phyloP scores from a whole-genome alignment of 1,284 basidiomycete genomes.

The Leccinum idahoense region DNA sequence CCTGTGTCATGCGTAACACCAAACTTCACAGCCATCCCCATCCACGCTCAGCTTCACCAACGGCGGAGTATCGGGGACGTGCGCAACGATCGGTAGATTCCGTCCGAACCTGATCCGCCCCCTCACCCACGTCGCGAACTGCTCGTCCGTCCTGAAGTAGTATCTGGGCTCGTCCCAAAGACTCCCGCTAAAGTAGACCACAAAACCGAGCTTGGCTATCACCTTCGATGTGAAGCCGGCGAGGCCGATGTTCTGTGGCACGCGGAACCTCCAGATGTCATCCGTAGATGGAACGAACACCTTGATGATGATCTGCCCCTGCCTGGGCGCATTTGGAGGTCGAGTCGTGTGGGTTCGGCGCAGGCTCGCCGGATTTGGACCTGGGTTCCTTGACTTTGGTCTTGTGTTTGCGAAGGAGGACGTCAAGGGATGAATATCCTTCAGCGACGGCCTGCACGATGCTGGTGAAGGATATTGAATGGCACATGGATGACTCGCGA shows the following conservation, averaged over 20 bases:
- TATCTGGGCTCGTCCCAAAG: constrained; percentile 29
- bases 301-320: constrained; percentile 36
- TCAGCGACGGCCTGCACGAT: constrained; percentile 14
- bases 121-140: constrained; percentile 23
- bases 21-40: constrained; percentile 19
- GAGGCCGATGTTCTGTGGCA: constrained; percentile 30
- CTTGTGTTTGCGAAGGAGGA: constrained; percentile 16
- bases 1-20: constrained; percentile 18
- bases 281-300: constrained; percentile 37
- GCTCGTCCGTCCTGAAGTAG: constrained; percentile 24
- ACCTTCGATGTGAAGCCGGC: constrained; percentile 31
- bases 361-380: not conserved
- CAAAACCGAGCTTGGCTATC: constrained; percentile 33
- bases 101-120: constrained; percentile 25
- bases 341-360: constrained; percentile 1
- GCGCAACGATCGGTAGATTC: constrained; percentile 29
- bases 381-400: constrained; percentile 2
- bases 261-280: constrained; percentile 38
- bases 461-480: constrained; percentile 16
- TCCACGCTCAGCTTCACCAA: constrained; percentile 16
- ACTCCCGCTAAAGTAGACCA: constrained; percentile 31
- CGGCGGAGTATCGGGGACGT: constrained; percentile 13
- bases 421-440: constrained; percentile 17
- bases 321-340: constrained; percentile 25
- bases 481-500: constrained; percentile 12